Conservation (phyloP, 2,329 filamentous ascomycete genomes). For the Elsinoe arachidis region DNA sequence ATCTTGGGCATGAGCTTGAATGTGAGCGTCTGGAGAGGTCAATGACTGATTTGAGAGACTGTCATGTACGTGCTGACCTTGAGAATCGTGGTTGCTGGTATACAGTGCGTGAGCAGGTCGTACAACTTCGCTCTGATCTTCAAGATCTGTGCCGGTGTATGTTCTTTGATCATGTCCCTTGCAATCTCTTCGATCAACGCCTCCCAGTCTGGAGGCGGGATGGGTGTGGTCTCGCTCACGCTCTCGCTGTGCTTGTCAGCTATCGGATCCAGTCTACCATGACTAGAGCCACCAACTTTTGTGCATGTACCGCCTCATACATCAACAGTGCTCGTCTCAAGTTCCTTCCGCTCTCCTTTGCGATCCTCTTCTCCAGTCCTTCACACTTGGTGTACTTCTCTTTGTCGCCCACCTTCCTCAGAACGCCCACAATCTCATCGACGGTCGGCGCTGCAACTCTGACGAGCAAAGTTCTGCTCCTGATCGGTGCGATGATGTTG, state of each 20-base stretch:
- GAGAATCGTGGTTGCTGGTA: slow-evolving; percentile 85
- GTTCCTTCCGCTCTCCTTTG: slow-evolving; percentile 83
- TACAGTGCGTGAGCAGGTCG: slow-evolving; percentile 93
- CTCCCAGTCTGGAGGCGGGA: slow-evolving; percentile 96
- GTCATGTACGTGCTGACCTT: slow-evolving; percentile 44
- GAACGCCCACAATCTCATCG: slow-evolving; percentile 69
- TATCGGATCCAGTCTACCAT: neutral
- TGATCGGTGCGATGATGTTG: slow-evolving; percentile 98
- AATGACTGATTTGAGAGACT: neutral
- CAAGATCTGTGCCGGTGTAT: slow-evolving; percentile 80
- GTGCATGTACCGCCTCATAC: slow-evolving; percentile 94
- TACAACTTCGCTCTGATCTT: slow-evolving; percentile 91
- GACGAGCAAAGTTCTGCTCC: slow-evolving; percentile 82
- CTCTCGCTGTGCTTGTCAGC: slow-evolving; percentile 60
- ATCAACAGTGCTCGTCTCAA: slow-evolving; percentile 83
- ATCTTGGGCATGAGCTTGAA: slow-evolving; percentile 85
- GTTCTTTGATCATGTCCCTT: slow-evolving; percentile 87
- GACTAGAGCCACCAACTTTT: slow-evolving; percentile 60
- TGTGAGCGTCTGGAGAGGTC: slow-evolving; percentile 56
- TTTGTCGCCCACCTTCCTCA: slow-evolving; percentile 61
- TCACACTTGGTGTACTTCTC: slow-evolving; percentile 75
- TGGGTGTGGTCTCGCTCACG: slow-evolving; percentile 75
- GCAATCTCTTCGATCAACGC: slow-evolving; percentile 81
- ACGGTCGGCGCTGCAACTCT: slow-evolving; percentile 84
- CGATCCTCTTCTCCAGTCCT: slow-evolving; percentile 74